Evolutionary conservation across 2,329 filamentous ascomycete genomes (phyloP), one percentile per base, ranked within the genome.

Genomic region (Aureobasidium subglaciale): DNA sequence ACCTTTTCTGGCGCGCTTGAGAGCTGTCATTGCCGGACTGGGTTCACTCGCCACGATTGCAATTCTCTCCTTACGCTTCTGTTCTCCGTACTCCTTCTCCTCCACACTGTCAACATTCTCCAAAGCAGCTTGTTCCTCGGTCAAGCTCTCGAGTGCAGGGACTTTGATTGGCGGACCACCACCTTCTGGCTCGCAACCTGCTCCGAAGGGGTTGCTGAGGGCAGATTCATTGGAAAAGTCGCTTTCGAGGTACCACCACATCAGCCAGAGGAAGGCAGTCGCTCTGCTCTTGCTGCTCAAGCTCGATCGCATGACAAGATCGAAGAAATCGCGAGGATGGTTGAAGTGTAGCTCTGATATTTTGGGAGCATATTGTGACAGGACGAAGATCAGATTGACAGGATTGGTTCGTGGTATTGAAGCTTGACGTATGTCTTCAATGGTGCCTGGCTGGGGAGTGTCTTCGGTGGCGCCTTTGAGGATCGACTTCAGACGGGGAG

Each of bases 181-280:
- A 37, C 71, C 64, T n/a, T 61, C 61, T 37, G 68, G 64, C 76
- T 68, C 63, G 54, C 70, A 68, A n/a, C 76, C 76, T 10, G 69
- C 70, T 0, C 93, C 93, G 64, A 96, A 99, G 0, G 93, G 93
- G 65, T 99, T 99, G 63, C 88, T 86, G 45, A 89, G 80, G 41
- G 90, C 92, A 56, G 88, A 90, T 64, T 96, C 88, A 63, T 87
- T 84, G 0, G 88, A 88, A 63, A 96, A 97, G 68, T 96, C 90
- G 25, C 91, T 96, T 69, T 99, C 93, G 16, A 99, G 80, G 67
- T 99, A 97, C 77, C 93, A 96, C 93, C 93, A 99, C 84, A 99
- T 95, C 60, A 99, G 77, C 93, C 93, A 99, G 18, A 99, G 74
- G 63, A 99, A 99, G 0, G 92, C 92, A 41, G 77, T 84, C 1